Percentiles rank a stretch among this genome's conserved stretches.
Conservation (phyloP, 2,329 filamentous ascomycete species). For the Penicillium sp. region DNA sequence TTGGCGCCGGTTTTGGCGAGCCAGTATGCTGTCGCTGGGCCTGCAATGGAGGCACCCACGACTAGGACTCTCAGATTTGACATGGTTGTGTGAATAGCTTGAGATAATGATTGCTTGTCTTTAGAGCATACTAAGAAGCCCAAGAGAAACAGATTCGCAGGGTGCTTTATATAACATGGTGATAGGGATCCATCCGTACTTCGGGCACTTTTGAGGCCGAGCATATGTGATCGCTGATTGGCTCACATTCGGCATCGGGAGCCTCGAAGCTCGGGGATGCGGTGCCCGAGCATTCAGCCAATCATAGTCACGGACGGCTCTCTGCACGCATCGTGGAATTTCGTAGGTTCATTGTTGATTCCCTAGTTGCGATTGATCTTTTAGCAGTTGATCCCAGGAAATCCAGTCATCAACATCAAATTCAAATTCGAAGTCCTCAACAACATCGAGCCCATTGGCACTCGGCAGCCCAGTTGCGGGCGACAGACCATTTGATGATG, state of each 20-base stretch:
- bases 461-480: not conserved
- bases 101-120: not conserved
- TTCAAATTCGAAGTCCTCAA: slow-evolving; percentile 1
- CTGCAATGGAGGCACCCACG: slow-evolving; percentile 40
- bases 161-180: no score
- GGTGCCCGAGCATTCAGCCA: slow-evolving; percentile 13
- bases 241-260: not conserved
- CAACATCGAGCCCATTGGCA: slow-evolving; percentile 1
- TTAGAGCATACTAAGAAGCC: not conserved
- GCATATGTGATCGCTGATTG: not conserved
- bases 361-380: slow-evolving; percentile 4
- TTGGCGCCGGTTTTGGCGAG: slow-evolving; percentile 34
- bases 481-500: not conserved
- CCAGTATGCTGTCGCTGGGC: slow-evolving; percentile 38
- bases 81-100: slow-evolving; percentile 14
- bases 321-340: not conserved
- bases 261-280: not conserved
- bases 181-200: not conserved
- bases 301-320: slow-evolving; percentile 1
- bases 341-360: not conserved
- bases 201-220: slow-evolving; percentile 2
- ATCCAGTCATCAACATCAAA: slow-evolving; percentile 16
- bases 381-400: slow-evolving; percentile 18
- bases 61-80: slow-evolving; percentile 35
- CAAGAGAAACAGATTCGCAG: not conserved